These are phyloP conservation scores for Pleurostoma richardsiae DNA, from an alignment of 2,329 filamentous ascomycete genomes.

Conservation along the genomic window DNA sequence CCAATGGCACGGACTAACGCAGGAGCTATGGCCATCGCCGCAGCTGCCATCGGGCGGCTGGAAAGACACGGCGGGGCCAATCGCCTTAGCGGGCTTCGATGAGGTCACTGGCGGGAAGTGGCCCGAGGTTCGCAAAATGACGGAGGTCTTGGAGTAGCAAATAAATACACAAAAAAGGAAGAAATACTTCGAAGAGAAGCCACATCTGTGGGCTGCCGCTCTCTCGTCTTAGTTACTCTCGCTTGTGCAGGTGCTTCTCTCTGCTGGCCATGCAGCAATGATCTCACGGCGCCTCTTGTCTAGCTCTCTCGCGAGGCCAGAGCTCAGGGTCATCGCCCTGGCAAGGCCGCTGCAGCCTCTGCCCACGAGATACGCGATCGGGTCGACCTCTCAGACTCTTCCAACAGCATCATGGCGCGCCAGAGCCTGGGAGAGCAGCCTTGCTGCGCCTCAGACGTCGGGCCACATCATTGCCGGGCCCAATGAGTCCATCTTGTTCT, in stretches of 20 bases:
- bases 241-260: background rate
- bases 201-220: background rate
- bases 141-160: too few relatives aligned
- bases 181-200: too few relatives aligned
- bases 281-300: slow-evolving; percentile 22
- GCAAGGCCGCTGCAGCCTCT: background rate
- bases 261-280: slow-evolving; percentile 20
- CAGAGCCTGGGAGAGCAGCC: slow-evolving; percentile 35
- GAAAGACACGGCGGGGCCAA: too few relatives aligned
- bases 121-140: too few relatives aligned
- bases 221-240: background rate
- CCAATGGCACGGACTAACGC: too few relatives aligned
- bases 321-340: slow-evolving; percentile 14
- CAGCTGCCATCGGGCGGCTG: too few relatives aligned
- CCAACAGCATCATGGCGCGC: background rate
- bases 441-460: slow-evolving; percentile 57
- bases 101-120: too few relatives aligned
- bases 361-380: background rate
- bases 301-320: slow-evolving; percentile 25
- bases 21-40: too few relatives aligned
- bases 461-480: slow-evolving; percentile 76
- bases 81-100: too few relatives aligned
- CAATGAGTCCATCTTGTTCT: slow-evolving; percentile 81
- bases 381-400: background rate
- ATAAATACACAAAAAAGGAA: too few relatives aligned